phyloP scores from a whole-genome alignment of 495 filamentous ascomycete species.

The Aspergillus diversus region DNA sequence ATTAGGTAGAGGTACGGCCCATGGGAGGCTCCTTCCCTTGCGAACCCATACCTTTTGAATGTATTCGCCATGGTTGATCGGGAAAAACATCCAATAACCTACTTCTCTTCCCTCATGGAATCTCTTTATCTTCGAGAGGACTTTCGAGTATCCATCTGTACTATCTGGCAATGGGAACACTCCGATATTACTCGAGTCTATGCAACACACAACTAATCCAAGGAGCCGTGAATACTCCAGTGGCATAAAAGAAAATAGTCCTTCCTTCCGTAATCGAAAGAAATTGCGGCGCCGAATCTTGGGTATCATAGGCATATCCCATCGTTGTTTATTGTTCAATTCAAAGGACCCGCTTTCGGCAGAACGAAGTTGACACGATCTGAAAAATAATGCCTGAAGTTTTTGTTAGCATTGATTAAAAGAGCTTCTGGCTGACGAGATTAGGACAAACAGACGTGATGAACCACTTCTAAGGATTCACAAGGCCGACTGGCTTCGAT shows the following conservation, averaged over 20 bases:
- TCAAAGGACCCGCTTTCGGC: not conserved
- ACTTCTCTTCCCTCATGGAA: not conserved
- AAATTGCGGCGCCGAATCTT: not conserved
- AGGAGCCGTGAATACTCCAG: not conserved
- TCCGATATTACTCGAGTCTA: not conserved
- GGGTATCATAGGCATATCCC: not conserved
- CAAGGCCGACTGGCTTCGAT: not conserved
- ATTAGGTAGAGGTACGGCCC: not conserved
- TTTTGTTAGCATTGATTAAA: not conserved
- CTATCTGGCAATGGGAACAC: not conserved
- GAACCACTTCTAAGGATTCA: not conserved
- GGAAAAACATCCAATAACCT: conserved; percentile 1
- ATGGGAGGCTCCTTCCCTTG: not conserved
- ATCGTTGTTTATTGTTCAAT: not conserved
- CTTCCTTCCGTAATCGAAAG: not conserved
- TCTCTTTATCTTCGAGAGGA: not conserved
- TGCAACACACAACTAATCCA: not conserved
- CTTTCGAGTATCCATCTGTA: not conserved
- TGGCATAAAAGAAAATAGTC: conserved; percentile 2
- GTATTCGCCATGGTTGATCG: not conserved
- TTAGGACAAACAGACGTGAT: not conserved
- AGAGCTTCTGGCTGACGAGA: not conserved
- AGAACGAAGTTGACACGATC: conserved; percentile 1
- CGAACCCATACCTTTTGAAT: not conserved
- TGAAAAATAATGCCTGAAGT: not conserved